Evolutionary conservation across 768 basidiomycete genomes (phyloP), one percentile per base, ranked within the genome.

Genomic region (Tylopilus rubrobrunneus): DNA sequence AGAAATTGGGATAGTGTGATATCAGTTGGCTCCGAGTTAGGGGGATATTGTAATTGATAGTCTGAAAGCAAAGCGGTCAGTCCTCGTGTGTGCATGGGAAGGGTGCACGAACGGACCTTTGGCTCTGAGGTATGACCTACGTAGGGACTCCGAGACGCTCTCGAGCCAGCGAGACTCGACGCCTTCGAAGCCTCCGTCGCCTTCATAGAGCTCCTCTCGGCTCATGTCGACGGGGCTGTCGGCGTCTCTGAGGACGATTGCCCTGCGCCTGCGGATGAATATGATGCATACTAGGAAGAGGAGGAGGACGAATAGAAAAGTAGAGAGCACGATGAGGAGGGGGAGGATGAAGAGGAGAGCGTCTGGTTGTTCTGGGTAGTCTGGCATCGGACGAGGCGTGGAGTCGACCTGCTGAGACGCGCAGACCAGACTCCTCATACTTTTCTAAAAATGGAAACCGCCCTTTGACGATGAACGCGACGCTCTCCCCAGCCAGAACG

Each of bases 1-100:
- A 99, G 85, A 73, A 98, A 98, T 66, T 99, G 97, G 9, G 96
- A 96, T 49, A 99, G 78, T 1, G 96, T 99, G 72, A 99, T 98
- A 70, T 99, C 97, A 48, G 96, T 95, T 23, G 95, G 92, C 42
- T 88, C 78, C n/a, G 97, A 98, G 67, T 96, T 93, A 31, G 97
- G 95, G 5, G 90, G 92, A 71, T 95, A 95, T 68, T 90, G 87
- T 25, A 85, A 56, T 66, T 93, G 91, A 67, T 84, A 87, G 48
- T 90, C 91, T 93, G 68, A 33, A 44, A n/a, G 48, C 31, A 29
- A 23, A 37, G 45, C 43, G 25, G 56, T 48, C 19, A n/a, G 19
- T 3, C 7, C 11, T 9, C 8, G 39, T 10, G 39, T 19, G 39
- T 52, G 45, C 52, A 47, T 48, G 39, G 39, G 37, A 52, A n/a